Base-by-base conservation (phyloP, 768 basidiomycete genomes). In the Mycena rosella region DNA sequence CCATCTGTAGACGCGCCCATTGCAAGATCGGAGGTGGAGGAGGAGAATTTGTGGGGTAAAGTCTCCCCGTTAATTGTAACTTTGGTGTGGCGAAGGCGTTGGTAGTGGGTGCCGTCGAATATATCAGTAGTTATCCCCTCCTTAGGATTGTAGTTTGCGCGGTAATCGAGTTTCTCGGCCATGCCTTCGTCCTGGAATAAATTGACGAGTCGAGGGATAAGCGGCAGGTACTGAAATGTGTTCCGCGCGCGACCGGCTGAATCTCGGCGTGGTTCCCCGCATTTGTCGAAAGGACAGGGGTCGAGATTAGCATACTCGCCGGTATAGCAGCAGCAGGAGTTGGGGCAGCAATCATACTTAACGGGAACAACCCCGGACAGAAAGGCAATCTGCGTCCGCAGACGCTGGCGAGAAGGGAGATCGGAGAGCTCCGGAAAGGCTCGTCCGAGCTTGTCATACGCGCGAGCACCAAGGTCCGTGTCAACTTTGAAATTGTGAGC, bases 181-280 rank as follows among this genome's bases (percentile, higher is more conserved):
- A 65, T 71, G 5, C 47, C 18, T 0, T 9, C 20, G 34, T 65
- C 75, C 3, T 67, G 58, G 29, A 69, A 76, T 18, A 68, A 68
- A 3, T 69, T 74, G 27, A 68, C 54, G 13, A 83, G 76, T 0
- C 73, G 78, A 15, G 77, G 78, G 26, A 77, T 78, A 8, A 82
- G 47, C 0, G 79, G 78, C 6, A 82, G 47, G n/a, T 59, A 59
- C 1, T 24, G 11, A 32, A 61, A 61, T 15, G 60, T 52, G 36
- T 40, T 52, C 18, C 60, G 34, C 2, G 60, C 32, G 13, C 26
- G 60, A 5, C 60, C 60, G 7, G 48, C 49, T 6, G 49, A 51
- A 29, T 51, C 51, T 18, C 29, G 51, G 32, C 60, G 60, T 2
- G 26, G 15, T 44, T 51, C 40, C 1, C 22, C 13, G 40, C 60